Base-by-base conservation (phyloP, 2,329 filamentous ascomycete species). In the Ceratocystiopsis sp. region DNA sequence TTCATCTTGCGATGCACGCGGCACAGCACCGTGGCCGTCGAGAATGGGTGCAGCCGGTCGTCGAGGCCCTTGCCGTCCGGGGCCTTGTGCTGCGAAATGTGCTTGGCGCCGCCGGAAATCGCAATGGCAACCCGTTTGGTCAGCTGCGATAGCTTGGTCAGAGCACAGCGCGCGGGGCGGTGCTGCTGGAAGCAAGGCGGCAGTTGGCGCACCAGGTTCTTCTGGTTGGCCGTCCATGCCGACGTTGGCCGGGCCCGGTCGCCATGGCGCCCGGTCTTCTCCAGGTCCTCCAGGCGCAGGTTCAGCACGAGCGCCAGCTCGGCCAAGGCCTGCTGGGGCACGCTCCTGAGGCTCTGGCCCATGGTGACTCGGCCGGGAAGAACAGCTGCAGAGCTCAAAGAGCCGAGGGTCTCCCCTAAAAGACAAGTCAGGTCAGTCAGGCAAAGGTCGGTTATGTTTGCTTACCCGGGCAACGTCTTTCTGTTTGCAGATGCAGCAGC, bases 151-250 rank as follows among this genome's bases (percentile, higher is more conserved):
- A 63, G 43, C 36, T 52, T 55, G 37, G 59, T 52, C 17, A 55
- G 50, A 4, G 63, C 43, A 7, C 62, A 58, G 36, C 53, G 51
- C 59, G 36, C 53, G 51, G 8, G 64, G 39, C 2, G 41, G 43
- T 1, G 16, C 2, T 29, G n/a, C 12, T 29, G 46, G 3, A 51
- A 37, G 2, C 37, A 13, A 4, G 3, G 14, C 29, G 46, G 48
- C n/a, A 51, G 44, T 5, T 32, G 41, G 4, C 41, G n/a, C 6
- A 47, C 34, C 14, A 37, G 42, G n/a, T 17, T n/a, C 33, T 40
- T 41, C 35, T 51, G 50, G 9, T 43, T 38, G 9, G 35, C 32
- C 14, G 43, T 42, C 50, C 50, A 51, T 4, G 4, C 14, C 3
- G 33, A n/a, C 0, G 45, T 38, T 1, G 47, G 46, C 3, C 11